These are phyloP conservation scores for Magnolia sinica DNA, from an alignment of 164 flowering plant genomes.

Conservation along the genomic window DNA sequence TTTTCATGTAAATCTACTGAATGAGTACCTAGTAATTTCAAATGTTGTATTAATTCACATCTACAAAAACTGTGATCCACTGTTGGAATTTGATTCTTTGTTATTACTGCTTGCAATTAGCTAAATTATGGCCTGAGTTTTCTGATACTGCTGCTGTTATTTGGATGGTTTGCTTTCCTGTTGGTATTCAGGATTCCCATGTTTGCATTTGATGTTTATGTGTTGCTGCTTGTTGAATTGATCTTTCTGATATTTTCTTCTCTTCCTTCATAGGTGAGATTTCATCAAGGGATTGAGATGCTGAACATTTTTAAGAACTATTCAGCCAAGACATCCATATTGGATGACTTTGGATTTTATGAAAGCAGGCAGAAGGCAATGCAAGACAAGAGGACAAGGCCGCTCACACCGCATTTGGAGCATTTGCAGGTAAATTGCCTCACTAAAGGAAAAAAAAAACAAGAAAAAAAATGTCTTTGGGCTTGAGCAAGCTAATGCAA, in stretches of 20 bases:
- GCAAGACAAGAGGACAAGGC: constrained; percentile 60
- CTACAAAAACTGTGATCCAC: no score
- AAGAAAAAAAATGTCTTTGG: no score
- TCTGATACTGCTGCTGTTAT: neutral
- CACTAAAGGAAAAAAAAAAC: no score
- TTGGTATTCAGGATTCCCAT: neutral
- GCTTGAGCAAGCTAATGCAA: no score
- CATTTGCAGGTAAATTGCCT: constrained; percentile 33
- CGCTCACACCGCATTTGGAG: constrained; percentile 24
- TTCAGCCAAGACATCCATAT: constrained; percentile 56
- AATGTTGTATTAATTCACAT: no score
- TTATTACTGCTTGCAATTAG: no score
- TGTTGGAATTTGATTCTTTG: no score
- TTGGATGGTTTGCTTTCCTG: neutral
- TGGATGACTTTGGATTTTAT: constrained; percentile 82
- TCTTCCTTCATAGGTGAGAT: constrained; percentile 36
- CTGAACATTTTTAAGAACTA: constrained; percentile 61
- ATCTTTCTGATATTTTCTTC: neutral
- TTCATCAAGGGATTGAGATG: constrained; percentile 68
- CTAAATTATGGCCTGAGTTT: neutral
- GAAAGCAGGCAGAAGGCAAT: constrained; percentile 76
- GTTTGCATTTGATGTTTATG: neutral
- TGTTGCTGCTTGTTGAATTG: neutral
- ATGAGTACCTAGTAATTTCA: no score
- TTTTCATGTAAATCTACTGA: no score